Base-by-base conservation (phyloP, 768 basidiomycete species). In the Xanthoconium purpureum region DNA sequence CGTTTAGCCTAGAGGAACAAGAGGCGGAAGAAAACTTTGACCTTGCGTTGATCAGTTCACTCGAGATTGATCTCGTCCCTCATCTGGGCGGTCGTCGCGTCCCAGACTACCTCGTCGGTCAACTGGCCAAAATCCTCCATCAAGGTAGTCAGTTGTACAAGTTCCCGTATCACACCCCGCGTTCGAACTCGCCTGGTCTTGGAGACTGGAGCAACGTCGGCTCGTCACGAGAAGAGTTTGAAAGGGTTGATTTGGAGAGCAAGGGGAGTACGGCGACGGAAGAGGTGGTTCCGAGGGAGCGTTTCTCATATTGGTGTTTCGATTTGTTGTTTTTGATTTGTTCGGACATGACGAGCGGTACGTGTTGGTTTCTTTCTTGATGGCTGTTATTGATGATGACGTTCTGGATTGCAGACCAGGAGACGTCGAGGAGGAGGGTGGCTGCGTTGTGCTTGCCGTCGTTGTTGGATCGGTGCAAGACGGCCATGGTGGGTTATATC, bases 231-330 rank as follows among this genome's bases (percentile, higher is more conserved):
- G 63, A 67, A 43, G 73, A 50, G 38, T 73, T 77, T 48, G 73
- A 76, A 52, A 74, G 71, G 42, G 58, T 79, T 47, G 75, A 77
- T 37, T 58, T 71, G 49, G 73, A 75, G 51, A 71, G 30, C 68
- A 60, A 78, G 35, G 90, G 89, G 13, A 86, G 80, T 35, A 91
- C 91, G 3, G 81, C 80, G 38, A 70, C 73, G 11, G 82, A 82
- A 0, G 66, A 73, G 14, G 68, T 83, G 24, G 74, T 88, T 30
- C 87, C 88, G 2, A 76, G 93, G 38, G 94, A 95, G 68, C 79
- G 91, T 9, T 95, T 95, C 67, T 87, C 90, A 8, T 94, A 91
- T 73, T 95, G 93, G 93, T 94, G 90, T 66, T 87, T 95, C 54
- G 93, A 96, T 64, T 73, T 94, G 12, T 68, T 96, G 35, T 94